phyloP scores from a whole-genome alignment of 2,329 filamentous ascomycete genomes.

The Penicillium sp. region DNA sequence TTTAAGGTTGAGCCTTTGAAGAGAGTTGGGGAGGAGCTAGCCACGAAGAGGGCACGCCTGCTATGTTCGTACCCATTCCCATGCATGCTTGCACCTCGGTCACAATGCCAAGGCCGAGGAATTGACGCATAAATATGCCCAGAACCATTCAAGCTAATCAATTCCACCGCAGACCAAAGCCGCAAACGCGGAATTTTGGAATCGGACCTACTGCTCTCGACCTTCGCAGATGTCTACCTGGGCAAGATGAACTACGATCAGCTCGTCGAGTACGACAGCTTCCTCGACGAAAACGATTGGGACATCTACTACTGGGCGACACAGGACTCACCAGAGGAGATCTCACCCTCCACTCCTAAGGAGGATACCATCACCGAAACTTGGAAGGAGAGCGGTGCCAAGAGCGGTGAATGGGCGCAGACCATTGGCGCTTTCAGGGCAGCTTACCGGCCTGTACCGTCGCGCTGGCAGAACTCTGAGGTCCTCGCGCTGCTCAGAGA shows the following conservation, averaged over 20 bases:
- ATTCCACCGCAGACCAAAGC: slow-evolving; percentile 70
- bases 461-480: slow-evolving; percentile 79
- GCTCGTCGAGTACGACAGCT: slow-evolving; percentile 80
- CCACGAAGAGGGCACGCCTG: slow-evolving; percentile 85
- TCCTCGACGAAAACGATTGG: slow-evolving; percentile 99
- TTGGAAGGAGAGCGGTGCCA: slow-evolving; percentile 52
- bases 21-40: slow-evolving; percentile 74
- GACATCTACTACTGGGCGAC: slow-evolving; percentile 99
- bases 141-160: slow-evolving; percentile 6
- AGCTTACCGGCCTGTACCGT: slow-evolving; percentile 84
- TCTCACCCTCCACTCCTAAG: slow-evolving; percentile 47
- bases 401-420: slow-evolving; percentile 87
- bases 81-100: neutral
- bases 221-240: slow-evolving; percentile 82
- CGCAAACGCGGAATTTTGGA: slow-evolving; percentile 95
- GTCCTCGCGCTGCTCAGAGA: slow-evolving; percentile 71
- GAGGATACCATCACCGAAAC: slow-evolving; percentile 41
- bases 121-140: neutral
- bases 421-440: slow-evolving; percentile 93
- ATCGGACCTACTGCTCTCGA: slow-evolving; percentile 91
- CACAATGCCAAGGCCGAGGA: neutral
- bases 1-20: slow-evolving; percentile 91
- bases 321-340: slow-evolving; percentile 61
- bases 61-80: slow-evolving; percentile 49
- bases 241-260: slow-evolving; percentile 68